These are phyloP conservation scores for Verticillium alfalfae DNA, from an alignment of 2,329 filamentous ascomycete genomes.

Conservation along the genomic window DNA sequence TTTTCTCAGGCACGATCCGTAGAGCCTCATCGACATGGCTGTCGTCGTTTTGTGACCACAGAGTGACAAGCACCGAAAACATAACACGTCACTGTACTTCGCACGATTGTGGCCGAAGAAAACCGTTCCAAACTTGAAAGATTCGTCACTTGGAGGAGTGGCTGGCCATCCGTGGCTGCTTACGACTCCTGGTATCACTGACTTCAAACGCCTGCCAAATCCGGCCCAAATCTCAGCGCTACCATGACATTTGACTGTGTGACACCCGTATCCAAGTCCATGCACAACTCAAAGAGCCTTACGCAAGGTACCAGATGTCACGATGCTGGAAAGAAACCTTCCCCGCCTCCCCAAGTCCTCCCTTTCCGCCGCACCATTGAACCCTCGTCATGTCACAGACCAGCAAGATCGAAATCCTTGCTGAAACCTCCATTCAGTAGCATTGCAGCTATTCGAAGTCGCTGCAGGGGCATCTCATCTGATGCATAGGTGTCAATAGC, in stretches of 20 bases:
- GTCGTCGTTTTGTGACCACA: not conserved
- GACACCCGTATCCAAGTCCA: not conserved
- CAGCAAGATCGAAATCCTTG: conserved; percentile 49
- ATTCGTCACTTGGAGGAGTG: not conserved
- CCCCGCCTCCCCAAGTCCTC: too few relatives aligned
- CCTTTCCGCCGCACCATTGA: too few relatives aligned
- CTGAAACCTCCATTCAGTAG: conserved; percentile 63
- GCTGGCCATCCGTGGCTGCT: not conserved
- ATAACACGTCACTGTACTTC: too few relatives aligned
- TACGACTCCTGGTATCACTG: not conserved
- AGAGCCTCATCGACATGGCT: not conserved
- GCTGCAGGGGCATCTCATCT: conserved; percentile 52
- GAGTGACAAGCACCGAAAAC: not conserved
- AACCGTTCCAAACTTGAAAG: too few relatives aligned
- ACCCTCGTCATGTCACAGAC: conserved; percentile 18
- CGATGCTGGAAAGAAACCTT: too few relatives aligned
- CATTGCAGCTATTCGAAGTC: conserved; percentile 57
- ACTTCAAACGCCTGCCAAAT: not conserved
- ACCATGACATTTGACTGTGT: not conserved
- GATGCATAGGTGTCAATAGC: conserved; percentile 43
- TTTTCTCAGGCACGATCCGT: not conserved
- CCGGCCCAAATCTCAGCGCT: not conserved
- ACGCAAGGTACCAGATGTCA: too few relatives aligned
- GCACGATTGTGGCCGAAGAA: too few relatives aligned
- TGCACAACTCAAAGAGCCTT: not conserved